phyloP scores from a whole-genome alignment of 2,329 filamentous ascomycete species.

The Colletotrichum costaricense region DNA sequence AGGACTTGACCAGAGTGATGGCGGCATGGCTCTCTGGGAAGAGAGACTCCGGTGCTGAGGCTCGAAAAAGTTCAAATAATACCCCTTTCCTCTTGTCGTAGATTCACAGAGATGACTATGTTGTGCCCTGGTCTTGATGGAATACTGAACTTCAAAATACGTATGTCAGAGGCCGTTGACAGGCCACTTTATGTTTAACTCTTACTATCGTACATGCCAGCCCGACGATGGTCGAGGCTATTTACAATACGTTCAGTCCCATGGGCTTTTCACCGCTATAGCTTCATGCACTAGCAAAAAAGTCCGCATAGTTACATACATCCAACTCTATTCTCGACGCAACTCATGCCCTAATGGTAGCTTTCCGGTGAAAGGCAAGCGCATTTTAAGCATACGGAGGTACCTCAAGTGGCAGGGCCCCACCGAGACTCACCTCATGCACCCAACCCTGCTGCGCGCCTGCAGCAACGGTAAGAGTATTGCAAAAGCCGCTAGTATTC shows the following conservation, averaged over 20 bases:
- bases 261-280: neutral
- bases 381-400: neutral
- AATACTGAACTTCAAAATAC: neutral
- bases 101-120: neutral
- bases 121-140: neutral
- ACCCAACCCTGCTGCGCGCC: neutral
- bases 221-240: neutral
- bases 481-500: neutral
- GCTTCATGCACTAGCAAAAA: neutral
- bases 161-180: neutral
- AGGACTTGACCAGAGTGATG: neutral
- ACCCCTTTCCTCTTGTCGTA: neutral
- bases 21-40: neutral
- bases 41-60: neutral
- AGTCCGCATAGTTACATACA: neutral
- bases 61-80: neutral
- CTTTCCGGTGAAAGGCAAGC: no score
- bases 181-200: no score
- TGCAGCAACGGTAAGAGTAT: neutral
- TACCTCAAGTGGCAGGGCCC: neutral
- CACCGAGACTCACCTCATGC: neutral
- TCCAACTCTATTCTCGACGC: no score
- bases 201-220: neutral
- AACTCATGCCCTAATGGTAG: neutral
- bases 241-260: neutral